Evolutionary conservation across 225 moss, liverwort and hornwort species (phyloP).

Genomic region (Thuidium tamariscinum): DNA sequence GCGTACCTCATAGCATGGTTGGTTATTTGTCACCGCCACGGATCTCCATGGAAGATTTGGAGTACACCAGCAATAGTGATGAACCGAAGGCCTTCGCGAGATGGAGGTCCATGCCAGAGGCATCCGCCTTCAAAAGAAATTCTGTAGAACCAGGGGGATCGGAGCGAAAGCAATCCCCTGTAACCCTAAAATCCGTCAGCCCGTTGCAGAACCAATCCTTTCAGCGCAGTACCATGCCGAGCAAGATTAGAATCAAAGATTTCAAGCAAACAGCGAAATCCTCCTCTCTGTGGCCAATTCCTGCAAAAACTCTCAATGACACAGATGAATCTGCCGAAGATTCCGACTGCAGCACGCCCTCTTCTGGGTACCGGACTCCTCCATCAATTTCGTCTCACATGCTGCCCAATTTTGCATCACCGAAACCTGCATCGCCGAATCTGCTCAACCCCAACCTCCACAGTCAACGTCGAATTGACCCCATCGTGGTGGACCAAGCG

Average conservation of each 20-base stretch:
- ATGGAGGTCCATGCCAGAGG: conserved; percentile 6
- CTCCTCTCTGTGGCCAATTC: not conserved
- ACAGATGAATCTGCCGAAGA: conserved; percentile 1
- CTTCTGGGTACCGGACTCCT: not conserved
- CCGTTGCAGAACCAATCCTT: conserved; percentile 1
- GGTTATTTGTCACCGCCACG: conserved; percentile 26
- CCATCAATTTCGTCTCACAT: not conserved
- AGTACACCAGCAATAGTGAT: not conserved
- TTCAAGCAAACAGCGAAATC: not conserved
- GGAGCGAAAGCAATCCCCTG: not conserved
- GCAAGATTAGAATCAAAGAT: not conserved
- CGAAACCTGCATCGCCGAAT: not conserved
- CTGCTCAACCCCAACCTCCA: conserved; percentile 1
- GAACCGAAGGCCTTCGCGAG: conserved; percentile 6
- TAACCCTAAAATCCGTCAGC: not conserved
- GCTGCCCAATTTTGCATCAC: conserved; percentile 1
- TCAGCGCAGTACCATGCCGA: not conserved
- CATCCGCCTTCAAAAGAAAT: not conserved
- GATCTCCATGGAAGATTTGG: conserved; percentile 1
- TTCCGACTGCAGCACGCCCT: conserved; percentile 7
- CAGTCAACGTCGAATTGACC: not conserved
- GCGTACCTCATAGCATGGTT: not conserved
- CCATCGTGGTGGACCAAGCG: not conserved
- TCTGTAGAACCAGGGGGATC: not conserved
- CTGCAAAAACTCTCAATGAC: not conserved